Conservation (phyloP, 2,329 filamentous ascomycete species). For the Aspergillus tubingensis region DNA sequence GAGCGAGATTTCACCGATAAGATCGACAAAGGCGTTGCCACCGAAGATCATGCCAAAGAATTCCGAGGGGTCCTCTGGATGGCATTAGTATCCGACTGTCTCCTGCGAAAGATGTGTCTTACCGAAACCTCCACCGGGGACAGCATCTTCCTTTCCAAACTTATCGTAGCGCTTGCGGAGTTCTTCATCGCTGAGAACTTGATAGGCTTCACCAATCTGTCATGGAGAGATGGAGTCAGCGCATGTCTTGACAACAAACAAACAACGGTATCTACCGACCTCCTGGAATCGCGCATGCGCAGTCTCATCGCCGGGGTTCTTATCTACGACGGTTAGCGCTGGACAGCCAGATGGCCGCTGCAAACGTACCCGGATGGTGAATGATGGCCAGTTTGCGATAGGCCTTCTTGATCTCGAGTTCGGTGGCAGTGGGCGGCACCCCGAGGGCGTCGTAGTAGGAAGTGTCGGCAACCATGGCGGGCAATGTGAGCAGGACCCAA, state of each 20-base stretch:
- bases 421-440: constrained; percentile 79
- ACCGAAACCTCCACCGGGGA: constrained; percentile 88
- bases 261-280: constrained; percentile 51
- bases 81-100: constrained; percentile 1
- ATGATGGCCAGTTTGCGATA: constrained; percentile 94
- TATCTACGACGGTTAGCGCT: constrained; percentile 61
- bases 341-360: constrained; percentile 16
- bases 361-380: constrained; percentile 72
- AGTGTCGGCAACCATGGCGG: constrained; percentile 81
- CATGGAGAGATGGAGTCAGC: constrained; percentile 9
- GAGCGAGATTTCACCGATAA: constrained; percentile 96
- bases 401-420: constrained; percentile 95
- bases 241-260: background rate
- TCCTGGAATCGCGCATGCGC: constrained; percentile 93
- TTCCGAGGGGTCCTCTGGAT: constrained; percentile 79
- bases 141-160: constrained; percentile 91
- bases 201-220: constrained; percentile 69
- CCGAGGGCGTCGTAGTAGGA: constrained; percentile 85
- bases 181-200: constrained; percentile 80
- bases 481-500: constrained; percentile 11
- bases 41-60: constrained; percentile 99
- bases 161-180: constrained; percentile 93
- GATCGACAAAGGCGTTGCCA: constrained; percentile 91
- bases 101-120: constrained; percentile 22
- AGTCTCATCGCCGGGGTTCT: constrained; percentile 94